Percentiles rank a stretch among this genome's conserved stretches.
Conservation (phyloP, 257 asterid genomes). For the Gentiana macrophylla region DNA sequence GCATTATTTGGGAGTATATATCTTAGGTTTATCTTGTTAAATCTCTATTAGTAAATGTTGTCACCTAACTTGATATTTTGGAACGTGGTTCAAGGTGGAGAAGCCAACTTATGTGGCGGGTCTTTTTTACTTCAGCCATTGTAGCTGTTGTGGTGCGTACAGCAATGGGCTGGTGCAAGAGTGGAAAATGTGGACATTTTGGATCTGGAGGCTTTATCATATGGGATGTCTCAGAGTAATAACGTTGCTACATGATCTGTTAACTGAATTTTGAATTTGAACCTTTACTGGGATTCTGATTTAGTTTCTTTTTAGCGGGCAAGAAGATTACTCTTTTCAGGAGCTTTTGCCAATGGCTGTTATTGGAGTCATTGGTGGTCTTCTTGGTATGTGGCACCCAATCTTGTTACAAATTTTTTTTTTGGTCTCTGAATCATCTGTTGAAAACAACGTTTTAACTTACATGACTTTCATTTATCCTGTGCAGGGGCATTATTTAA, state of each 20-base stretch:
- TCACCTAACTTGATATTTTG: neutral
- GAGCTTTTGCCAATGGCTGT: constrained; percentile 96
- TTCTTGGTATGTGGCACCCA: constrained; percentile 55
- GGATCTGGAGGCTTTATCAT: constrained; percentile 98
- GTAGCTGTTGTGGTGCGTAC: constrained; percentile 95
- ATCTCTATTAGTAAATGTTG: neutral
- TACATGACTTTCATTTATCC: constrained; percentile 7
- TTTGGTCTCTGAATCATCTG: constrained; percentile 3
- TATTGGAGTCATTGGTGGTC: constrained; percentile 97
- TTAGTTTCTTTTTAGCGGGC: constrained; percentile 62
- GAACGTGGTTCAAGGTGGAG: constrained; percentile 75
- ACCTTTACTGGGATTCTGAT: constrained; percentile 23
- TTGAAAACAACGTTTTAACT: constrained; percentile 2
- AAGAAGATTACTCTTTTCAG: constrained; percentile 94
- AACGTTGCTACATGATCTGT: constrained; percentile 22
- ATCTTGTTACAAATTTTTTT: constrained; percentile 6
- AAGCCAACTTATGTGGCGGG: constrained; percentile 99
- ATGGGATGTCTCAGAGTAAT: constrained; percentile 92
- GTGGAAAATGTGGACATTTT: constrained; percentile 98
- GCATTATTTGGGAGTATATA: too few relatives aligned
- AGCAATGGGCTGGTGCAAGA: constrained; percentile 96
- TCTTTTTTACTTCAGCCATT: constrained; percentile 94
- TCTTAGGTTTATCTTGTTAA: neutral
- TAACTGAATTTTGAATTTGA: constrained; percentile 10
- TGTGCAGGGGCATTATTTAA: constrained; percentile 86